phyloP scores from a whole-genome alignment of 1,139 yeast genomes.

The Yamadazyma conglobata region DNA sequence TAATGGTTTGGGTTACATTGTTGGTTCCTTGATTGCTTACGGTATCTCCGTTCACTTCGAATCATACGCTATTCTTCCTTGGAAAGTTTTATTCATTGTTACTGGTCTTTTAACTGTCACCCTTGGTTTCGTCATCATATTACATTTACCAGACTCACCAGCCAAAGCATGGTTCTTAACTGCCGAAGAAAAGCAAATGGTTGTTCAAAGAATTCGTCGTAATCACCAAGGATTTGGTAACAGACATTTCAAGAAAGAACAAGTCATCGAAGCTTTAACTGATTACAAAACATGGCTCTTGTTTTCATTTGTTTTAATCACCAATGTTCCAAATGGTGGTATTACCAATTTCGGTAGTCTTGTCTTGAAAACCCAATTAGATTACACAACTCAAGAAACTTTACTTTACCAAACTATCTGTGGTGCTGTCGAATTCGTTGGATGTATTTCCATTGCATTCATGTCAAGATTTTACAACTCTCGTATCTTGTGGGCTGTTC shows the following conservation, averaged over 20 bases:
- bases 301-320: conserved; percentile 23
- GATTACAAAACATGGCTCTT: conserved; percentile 46
- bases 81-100: conserved; percentile 32
- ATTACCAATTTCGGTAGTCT: conserved; percentile 43
- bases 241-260: conserved; percentile 50
- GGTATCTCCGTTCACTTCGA: conserved; percentile 17
- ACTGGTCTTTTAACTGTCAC: conserved; percentile 29
- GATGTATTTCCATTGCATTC: conserved; percentile 38
- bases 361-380: conserved; percentile 42
- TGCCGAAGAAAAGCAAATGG: conserved; percentile 42
- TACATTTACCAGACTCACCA: conserved; percentile 31
- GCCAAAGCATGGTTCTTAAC: conserved; percentile 36
- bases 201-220: conserved; percentile 32
- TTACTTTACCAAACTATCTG: conserved; percentile 32
- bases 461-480: conserved; percentile 25
- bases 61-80: conserved; percentile 21
- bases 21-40: conserved; percentile 28
- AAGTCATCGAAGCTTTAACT: conserved; percentile 50
- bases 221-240: conserved; percentile 58
- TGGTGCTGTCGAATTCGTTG: conserved; percentile 39
- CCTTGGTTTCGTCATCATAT: conserved; percentile 21
- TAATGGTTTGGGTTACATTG: conserved; percentile 28
- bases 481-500: conserved; percentile 42
- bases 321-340: conserved; percentile 38
- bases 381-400: conserved; percentile 27